Evolutionary conservation across 176 grass and related monocot genomes (phyloP).

Genomic region (Cenchrus americanus): DNA sequence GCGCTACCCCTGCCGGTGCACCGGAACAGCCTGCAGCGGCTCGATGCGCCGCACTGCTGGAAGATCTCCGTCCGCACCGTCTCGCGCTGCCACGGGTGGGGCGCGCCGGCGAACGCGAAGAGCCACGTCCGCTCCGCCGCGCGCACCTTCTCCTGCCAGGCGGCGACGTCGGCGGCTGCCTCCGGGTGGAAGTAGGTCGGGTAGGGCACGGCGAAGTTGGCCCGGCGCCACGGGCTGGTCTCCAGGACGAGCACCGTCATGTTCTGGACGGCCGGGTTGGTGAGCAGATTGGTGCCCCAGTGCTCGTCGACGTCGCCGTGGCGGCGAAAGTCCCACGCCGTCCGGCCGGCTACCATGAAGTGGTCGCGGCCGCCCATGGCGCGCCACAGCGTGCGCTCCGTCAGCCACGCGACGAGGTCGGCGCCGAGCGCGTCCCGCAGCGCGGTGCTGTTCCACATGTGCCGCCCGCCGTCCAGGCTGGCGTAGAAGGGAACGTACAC

Average conservation of each 20-base stretch:
- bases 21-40: conserved; percentile 53
- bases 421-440: conserved; percentile 32
- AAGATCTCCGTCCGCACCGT: conserved; percentile 44
- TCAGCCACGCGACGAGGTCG: conserved; percentile 50
- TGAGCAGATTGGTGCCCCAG: conserved; percentile 70
- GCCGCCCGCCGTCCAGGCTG: conserved; percentile 37
- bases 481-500: conserved; percentile 52
- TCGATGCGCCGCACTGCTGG: conserved; percentile 52
- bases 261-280: conserved; percentile 58
- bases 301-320: not conserved
- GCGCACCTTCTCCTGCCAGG: conserved; percentile 57
- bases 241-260: conserved; percentile 66
- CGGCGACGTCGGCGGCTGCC: conserved; percentile 40
- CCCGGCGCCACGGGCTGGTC: conserved; percentile 34
- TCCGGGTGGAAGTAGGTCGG: conserved; percentile 72
- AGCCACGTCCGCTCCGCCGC: conserved; percentile 41
- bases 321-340: conserved; percentile 51
- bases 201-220: conserved; percentile 57
- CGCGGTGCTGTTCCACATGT: conserved; percentile 35
- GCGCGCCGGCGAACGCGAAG: conserved; percentile 67
- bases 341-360: conserved; percentile 51
- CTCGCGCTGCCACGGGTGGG: conserved; percentile 12
- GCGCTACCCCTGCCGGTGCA: conserved; percentile 31
- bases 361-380: conserved; percentile 57
- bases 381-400: conserved; percentile 46